Base-by-base conservation (phyloP, 805 yeast genomes). In the Vanderwaltozyma polyspora region DNA sequence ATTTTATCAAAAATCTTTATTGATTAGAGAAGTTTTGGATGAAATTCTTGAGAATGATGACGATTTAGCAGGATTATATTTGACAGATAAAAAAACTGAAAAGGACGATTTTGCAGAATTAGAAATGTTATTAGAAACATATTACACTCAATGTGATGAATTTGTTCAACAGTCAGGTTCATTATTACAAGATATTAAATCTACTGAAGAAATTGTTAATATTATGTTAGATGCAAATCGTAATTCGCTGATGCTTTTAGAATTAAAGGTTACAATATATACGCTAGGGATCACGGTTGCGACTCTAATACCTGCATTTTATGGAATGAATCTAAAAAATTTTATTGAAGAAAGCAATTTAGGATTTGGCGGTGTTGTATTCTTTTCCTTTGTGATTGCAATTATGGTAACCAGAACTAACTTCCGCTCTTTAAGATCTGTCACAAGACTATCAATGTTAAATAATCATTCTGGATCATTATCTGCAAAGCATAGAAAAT, bases 141-240 rank as follows among this genome's bases (percentile, higher is more conserved):
- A 87, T 59, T 86, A 83, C 57, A 79, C 81, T 39, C 95, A 86
- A 47, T 79, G 89, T 52, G 95, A 87, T 51, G 96, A 87, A 60
- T 76, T 81, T 45, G 95, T 86, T 6, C 96, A 87, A 56, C 89
- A 82, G 46, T 78, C 94, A 0, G 94, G 83, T 29, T 78, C 89
- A 4, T 62, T 86, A 36, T 72, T 82, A 15, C 77, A 76, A 45
- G 94, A 87, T 51, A 84, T 87, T 46, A 76, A 76, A 50, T 82
- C 91, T 12, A 87, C 96, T 0, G 95, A 86, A 52, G 96, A 87
- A 49, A 83, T 87, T 51, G 87, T 84, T 39, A 86, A 86, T 51
- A 86, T 87, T 48, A 86, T 87, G 40, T 59, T 87, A 35, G 96
- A 87, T 56, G 84, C 95, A 3, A 85, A 85, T 50, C 74, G 96